Base-by-base conservation (phyloP, 805 yeast genomes). In the Scheffersomyces ergatensis region DNA sequence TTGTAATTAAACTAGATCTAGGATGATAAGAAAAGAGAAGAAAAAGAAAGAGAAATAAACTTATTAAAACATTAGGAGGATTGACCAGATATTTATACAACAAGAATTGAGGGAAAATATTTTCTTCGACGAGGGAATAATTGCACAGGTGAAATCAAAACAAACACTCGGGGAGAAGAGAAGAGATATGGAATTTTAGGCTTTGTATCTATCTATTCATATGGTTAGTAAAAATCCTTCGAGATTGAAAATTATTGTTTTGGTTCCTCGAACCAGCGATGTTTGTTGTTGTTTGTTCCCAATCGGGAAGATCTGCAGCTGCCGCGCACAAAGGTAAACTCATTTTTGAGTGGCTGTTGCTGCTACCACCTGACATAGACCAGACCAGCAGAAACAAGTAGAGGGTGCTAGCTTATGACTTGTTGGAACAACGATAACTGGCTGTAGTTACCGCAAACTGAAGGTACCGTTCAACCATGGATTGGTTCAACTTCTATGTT, bases 21-120 rank as follows among this genome's bases (percentile, higher is more conserved):
- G 64, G 49, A 63, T 54, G 36, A 56, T 44, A 44, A 46, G 24
- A 44, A 42, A 56, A 66, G 33, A 58, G 56, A 66, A 33, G 58
- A 62, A 43, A 60, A 60, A 46, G 68, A 63, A 63, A 45, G 55
- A 57, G 53, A 43, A 65, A 55, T 60, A 60, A 53, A 41, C 52
- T 57, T 48, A 68, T 58, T 63, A 67, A 69, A 74, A 69, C 67
- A 61, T 51, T 66, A 67, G 63, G 53, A 43, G 69, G 15, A 6
- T 29, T 14, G 11, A 13, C 6, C 18, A 5, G 18, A 29, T 29
- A 29, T 29, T 29, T 29, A 29, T 29, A 29, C 32, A 29, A 5
- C 13, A 5, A 14, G 15, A 29, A 29, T 12, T 11, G 5, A 25
- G n/a, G 14, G 8, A 25, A 25, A 13, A 25, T 11, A 25, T 25